Base-by-base conservation (phyloP, 352 stramenopile genomes). In the Blastocystis sp. region DNA sequence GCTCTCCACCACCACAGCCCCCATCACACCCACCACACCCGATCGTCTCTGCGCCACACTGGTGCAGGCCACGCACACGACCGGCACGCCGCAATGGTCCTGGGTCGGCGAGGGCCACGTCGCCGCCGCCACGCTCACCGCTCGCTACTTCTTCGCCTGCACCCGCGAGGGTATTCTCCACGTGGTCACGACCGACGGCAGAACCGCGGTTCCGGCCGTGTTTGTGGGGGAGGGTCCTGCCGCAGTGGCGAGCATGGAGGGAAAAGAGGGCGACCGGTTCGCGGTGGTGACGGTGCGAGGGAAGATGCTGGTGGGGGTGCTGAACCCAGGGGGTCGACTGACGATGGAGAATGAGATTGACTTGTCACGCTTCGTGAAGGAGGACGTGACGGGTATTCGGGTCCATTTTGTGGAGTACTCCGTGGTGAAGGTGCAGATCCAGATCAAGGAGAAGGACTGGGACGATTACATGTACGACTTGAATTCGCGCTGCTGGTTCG, bases 51-150 rank as follows among this genome's bases (percentile, higher is more conserved):
- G n/a, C 5, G 61, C 48, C 4, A 67, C 74, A 2, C 41, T 84
- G 1, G 23, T 84, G 2, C 74, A 84, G 21, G n/a, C 74, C 19
- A 67, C 28, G 1, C 9, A 9, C 21, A 19, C 34, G 4, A 19
- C 56, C 17, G 56, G 56, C 5, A 84, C 10, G 2, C 21, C 53
- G 5, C 53, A 38, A 2, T 84, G 74, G 74, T 84, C 74, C 10
- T 84, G 74, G 74, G 7, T 84, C 17, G 74, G 74, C 2, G 53
- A 84, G 45, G 74, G 74, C 14, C 5, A 7, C 19, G 48, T 62
- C 11, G 74, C 28, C 3, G n/a, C 66, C 1, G 60, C 41, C 1
- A 23, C 9, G 10, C 10, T 28, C 10, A 67, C 74, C 17, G 5
- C 56, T 0, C 52, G 48, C 3, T 23, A 56, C 40, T 52, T 84